phyloP scores from a whole-genome alignment of 2,329 filamentous ascomycete species.

The Colletotrichum chlorophyti region DNA sequence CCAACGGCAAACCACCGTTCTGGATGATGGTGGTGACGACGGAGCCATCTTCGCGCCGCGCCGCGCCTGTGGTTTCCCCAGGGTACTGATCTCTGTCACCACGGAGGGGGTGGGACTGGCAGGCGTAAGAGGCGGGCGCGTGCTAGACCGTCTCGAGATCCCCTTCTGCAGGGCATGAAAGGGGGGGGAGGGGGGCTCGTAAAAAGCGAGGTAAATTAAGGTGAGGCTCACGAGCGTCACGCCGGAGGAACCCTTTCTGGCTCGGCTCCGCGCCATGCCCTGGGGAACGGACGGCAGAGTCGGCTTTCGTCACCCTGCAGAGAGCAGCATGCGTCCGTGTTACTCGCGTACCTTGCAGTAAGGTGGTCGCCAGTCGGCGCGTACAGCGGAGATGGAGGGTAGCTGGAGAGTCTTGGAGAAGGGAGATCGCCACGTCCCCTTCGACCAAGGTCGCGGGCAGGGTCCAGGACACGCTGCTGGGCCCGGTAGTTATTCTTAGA shows the following conservation, averaged over 20 bases:
- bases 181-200: not conserved
- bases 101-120: slow-evolving; percentile 14
- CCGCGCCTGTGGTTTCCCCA: slow-evolving; percentile 3
- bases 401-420: not conserved
- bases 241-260: not conserved
- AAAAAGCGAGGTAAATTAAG: not conserved
- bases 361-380: slow-evolving; percentile 10
- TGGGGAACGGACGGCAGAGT: not conserved
- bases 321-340: not conserved
- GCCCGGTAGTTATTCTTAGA: slow-evolving; percentile 29
- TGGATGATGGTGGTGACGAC: slow-evolving; percentile 5
- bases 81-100: slow-evolving; percentile 3
- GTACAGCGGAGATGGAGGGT: slow-evolving; percentile 8
- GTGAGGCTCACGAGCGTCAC: slow-evolving; percentile 20
- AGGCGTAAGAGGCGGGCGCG: slow-evolving; percentile 15
- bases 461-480: not conserved
- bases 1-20: slow-evolving; percentile 1
- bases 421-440: slow-evolving; percentile 8
- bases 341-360: slow-evolving; percentile 2
- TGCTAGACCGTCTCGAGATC: slow-evolving; percentile 17
- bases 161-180: not conserved
- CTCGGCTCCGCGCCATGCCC: not conserved
- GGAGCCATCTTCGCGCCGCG: slow-evolving; percentile 15
- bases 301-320: not conserved
- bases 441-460: not conserved